phyloP scores from a whole-genome alignment of 352 stramenopile genomes.

The Phytopythium aichiense region DNA sequence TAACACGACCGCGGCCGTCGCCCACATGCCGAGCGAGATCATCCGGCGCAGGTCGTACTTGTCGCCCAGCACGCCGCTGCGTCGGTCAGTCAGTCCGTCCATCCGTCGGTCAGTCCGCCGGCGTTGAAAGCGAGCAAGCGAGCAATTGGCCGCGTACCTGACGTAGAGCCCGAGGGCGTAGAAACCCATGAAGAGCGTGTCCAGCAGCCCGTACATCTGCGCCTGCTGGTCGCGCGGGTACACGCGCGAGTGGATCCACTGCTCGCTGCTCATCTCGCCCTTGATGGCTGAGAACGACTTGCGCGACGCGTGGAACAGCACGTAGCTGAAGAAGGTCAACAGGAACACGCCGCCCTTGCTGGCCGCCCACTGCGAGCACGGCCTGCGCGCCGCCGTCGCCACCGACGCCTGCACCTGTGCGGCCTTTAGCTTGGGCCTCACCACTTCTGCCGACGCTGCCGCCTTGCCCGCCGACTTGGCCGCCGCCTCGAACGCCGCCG shows the following conservation, averaged over 20 bases:
- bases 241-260: slow-evolving; percentile 68
- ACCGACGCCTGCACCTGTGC: not conserved
- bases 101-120: not conserved
- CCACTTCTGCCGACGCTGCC: not conserved
- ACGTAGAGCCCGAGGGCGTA: slow-evolving; percentile 72
- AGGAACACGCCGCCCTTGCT: slow-evolving; percentile 61
- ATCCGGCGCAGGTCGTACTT: slow-evolving; percentile 65
- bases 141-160: slow-evolving; percentile 22
- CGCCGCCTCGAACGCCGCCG: not conserved
- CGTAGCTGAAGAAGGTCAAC: slow-evolving; percentile 80
- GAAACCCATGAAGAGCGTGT: slow-evolving; percentile 81
- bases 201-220: slow-evolving; percentile 76
- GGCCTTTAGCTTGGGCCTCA: not conserved
- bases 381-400: not conserved
- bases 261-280: slow-evolving; percentile 70
- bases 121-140: not conserved
- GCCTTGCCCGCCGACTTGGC: not conserved
- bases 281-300: slow-evolving; percentile 86
- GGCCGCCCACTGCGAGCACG: slow-evolving; percentile 22
- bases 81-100: not conserved
- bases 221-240: slow-evolving; percentile 60
- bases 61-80: slow-evolving; percentile 63
- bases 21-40: slow-evolving; percentile 67
- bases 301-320: slow-evolving; percentile 69
- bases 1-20: slow-evolving; percentile 50